Percentiles rank a stretch among this genome's conserved stretches.
Evolutionary conservation across 179 eudicot genomes (phyloP).

Genomic region (Silene vulgaris): DNA sequence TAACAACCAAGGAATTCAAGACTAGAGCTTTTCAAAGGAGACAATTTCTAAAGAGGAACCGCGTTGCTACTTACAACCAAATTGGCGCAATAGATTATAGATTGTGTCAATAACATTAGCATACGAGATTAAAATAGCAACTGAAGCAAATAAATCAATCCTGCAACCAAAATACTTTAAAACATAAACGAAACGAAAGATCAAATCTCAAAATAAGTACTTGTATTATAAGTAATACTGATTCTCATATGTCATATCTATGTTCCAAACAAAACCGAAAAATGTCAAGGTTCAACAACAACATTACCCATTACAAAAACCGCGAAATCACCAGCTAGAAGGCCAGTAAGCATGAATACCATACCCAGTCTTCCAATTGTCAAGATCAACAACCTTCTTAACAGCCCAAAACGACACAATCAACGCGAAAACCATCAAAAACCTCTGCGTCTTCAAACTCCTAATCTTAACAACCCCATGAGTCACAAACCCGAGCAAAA

Average conservation of each 20-base stretch:
- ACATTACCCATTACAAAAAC: background rate
- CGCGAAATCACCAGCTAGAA: slow-evolving; percentile 54
- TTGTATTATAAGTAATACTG: background rate
- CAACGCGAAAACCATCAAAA: slow-evolving; percentile 53
- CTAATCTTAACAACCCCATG: slow-evolving; percentile 59
- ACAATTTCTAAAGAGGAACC: background rate
- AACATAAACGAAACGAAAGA: background rate
- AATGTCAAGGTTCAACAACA: background rate
- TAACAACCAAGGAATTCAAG: background rate
- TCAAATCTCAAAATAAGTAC: background rate
- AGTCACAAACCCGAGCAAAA: slow-evolving; percentile 61
- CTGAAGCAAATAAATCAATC: background rate
- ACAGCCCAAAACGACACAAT: slow-evolving; percentile 83
- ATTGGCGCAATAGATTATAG: background rate
- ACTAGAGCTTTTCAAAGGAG: background rate
- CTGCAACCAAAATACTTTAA: background rate
- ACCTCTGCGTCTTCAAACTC: slow-evolving; percentile 51
- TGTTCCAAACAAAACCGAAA: slow-evolving; percentile 15
- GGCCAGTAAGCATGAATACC: slow-evolving; percentile 85
- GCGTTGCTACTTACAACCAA: background rate
- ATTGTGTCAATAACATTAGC: background rate
- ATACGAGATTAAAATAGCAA: background rate
- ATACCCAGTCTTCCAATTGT: slow-evolving; percentile 99
- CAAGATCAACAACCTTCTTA: slow-evolving; percentile 62
- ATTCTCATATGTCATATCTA: slow-evolving; percentile 10